phyloP scores from a whole-genome alignment of 768 basidiomycete genomes.

The Lenzites betulinus region DNA sequence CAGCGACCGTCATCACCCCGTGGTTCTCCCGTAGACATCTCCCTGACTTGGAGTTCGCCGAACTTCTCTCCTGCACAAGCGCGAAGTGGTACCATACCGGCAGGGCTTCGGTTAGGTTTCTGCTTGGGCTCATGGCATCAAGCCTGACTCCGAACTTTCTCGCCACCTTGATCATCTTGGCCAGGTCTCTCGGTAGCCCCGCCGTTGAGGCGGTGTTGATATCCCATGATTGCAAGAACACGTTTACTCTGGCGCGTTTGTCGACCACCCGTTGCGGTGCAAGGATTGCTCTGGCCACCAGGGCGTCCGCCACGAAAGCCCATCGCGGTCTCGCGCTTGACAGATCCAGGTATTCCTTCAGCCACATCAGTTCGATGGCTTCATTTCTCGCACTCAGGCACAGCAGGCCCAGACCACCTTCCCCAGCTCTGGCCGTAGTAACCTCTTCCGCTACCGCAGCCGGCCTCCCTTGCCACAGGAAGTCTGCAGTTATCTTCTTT shows the following conservation, averaged over 20 bases:
- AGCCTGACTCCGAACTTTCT: neutral
- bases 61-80: no score
- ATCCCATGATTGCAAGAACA: neutral
- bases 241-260: neutral
- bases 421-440: neutral
- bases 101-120: neutral
- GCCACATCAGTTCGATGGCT: constrained; percentile 20
- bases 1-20: no score
- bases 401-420: constrained; percentile 2
- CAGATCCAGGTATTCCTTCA: constrained; percentile 4
- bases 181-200: neutral
- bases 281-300: neutral
- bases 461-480: constrained; percentile 5
- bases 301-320: constrained; percentile 12
- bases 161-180: neutral
- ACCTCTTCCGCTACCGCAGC: neutral
- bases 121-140: neutral
- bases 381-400: constrained; percentile 11
- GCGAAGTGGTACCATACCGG: neutral
- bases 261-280: neutral
- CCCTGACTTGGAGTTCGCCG: no score
- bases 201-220: neutral
- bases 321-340: neutral
- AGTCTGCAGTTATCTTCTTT: neutral
- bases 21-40: no score